phyloP scores from a whole-genome alignment of 2,329 filamentous ascomycete genomes.

The Fusarium burgessii region DNA sequence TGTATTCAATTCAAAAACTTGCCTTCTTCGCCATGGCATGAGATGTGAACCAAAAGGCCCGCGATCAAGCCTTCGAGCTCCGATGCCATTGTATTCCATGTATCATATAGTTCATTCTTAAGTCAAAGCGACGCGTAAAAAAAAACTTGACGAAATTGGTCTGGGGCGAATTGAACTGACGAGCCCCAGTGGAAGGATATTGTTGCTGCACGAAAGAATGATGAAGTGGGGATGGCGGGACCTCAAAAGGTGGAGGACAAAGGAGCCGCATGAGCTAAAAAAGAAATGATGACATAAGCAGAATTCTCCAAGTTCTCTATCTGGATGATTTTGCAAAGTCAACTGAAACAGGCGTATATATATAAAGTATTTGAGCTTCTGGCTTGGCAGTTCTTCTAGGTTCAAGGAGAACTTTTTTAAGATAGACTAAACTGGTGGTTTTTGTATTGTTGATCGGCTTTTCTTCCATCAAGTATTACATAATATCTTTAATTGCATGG shows the following conservation, averaged over 20 bases:
- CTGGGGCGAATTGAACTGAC: slow-evolving; percentile 48
- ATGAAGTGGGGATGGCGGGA: slow-evolving; percentile 41
- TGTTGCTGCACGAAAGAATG: slow-evolving; percentile 36
- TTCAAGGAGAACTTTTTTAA: too few relatives aligned
- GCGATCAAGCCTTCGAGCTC: slow-evolving; percentile 56
- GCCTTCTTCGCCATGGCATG: slow-evolving; percentile 56
- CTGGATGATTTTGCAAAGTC: not conserved
- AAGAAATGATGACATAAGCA: slow-evolving; percentile 41
- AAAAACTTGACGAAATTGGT: slow-evolving; percentile 36
- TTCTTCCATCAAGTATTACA: not conserved
- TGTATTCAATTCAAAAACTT: slow-evolving; percentile 35
- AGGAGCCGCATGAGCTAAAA: slow-evolving; percentile 2
- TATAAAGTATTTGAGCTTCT: not conserved
- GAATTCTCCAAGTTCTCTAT: not conserved
- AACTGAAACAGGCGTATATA: not conserved
- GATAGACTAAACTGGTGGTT: too few relatives aligned
- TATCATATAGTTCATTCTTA: slow-evolving; percentile 46
- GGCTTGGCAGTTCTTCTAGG: too few relatives aligned
- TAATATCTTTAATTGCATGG: too few relatives aligned
- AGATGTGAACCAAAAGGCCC: slow-evolving; percentile 52
- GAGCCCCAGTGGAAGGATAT: slow-evolving; percentile 34
- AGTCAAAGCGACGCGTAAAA: slow-evolving; percentile 29
- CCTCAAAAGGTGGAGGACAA: slow-evolving; percentile 18
- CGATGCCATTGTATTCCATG: slow-evolving; percentile 49
- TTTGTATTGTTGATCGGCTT: too few relatives aligned